phyloP scores from a whole-genome alignment of 768 basidiomycete genomes.

The Cantharellus anzutake region DNA sequence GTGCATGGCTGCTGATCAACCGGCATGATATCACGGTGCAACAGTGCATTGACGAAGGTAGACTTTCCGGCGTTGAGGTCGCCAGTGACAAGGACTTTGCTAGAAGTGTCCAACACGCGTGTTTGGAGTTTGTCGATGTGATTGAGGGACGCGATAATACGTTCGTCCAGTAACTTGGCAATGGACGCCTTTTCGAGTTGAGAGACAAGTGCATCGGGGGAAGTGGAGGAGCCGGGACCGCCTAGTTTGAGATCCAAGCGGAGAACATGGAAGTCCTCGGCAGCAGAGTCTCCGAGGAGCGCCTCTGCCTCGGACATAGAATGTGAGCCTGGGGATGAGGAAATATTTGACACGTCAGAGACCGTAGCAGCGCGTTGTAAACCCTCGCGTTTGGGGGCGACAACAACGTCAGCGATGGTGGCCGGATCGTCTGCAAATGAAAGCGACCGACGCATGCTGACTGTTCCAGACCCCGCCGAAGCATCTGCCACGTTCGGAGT shows the following conservation, averaged over 20 bases:
- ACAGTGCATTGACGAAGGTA: constrained; percentile 90
- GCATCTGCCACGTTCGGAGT: constrained; percentile 10
- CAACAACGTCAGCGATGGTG: constrained; percentile 43
- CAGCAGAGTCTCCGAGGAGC: constrained; percentile 12
- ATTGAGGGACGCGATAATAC: constrained; percentile 48
- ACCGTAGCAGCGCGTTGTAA: constrained; percentile 38
- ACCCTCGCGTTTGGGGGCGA: constrained; percentile 25
- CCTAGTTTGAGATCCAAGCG: constrained; percentile 88
- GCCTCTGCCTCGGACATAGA: constrained; percentile 14
- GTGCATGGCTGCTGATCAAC: constrained; percentile 98
- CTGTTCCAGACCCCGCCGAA: constrained; percentile 11
- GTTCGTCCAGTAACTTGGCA: constrained; percentile 76
- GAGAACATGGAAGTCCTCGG: constrained; percentile 66
- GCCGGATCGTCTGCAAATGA: constrained; percentile 74
- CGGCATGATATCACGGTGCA: constrained; percentile 83
- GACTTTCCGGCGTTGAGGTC: constrained; percentile 98
- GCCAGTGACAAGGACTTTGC: constrained; percentile 93
- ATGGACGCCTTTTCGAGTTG: constrained; percentile 88
- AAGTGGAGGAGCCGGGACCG: constrained; percentile 39
- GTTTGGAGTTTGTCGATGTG: constrained; percentile 74
- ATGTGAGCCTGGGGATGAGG: constrained; percentile 11
- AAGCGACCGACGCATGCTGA: constrained; percentile 41
- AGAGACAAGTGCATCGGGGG: constrained; percentile 57
- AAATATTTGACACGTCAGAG: constrained; percentile 21
- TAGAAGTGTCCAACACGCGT: constrained; percentile 79